phyloP scores from a whole-genome alignment of 306 rosid genomes.

The Quercus wislizeni region DNA sequence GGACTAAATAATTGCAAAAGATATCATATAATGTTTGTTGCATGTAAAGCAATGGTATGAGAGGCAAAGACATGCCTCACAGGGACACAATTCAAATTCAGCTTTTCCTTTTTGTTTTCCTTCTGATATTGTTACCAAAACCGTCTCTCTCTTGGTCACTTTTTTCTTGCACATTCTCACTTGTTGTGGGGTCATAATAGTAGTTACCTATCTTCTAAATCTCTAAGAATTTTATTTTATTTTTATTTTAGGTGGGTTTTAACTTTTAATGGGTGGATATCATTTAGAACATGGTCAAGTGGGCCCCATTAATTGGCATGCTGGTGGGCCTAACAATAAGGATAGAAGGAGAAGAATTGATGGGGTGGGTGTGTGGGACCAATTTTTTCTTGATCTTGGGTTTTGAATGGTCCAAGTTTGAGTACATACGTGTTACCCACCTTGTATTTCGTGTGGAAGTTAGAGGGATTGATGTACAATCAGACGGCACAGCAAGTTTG shows the following conservation, averaged over 20 bases:
- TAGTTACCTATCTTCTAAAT: constrained; percentile 36
- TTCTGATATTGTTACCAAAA: constrained; percentile 44
- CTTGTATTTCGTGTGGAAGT: constrained; percentile 20
- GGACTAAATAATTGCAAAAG: constrained; percentile 86
- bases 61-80: constrained; percentile 48
- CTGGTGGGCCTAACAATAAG: constrained; percentile 44
- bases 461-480: constrained; percentile 11
- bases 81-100: constrained; percentile 82
- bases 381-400: constrained; percentile 22
- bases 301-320: constrained; percentile 57
- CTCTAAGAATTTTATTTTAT: constrained; percentile 9
- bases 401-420: constrained; percentile 44
- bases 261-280: constrained; percentile 29
- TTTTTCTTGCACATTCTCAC: constrained; percentile 33
- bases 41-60: constrained; percentile 35
- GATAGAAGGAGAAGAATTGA: constrained; percentile 34
- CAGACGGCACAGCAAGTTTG: constrained; percentile 26
- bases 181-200: constrained; percentile 31
- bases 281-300: constrained; percentile 4
- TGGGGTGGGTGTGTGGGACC: constrained; percentile 54
- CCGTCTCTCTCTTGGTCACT: constrained; percentile 39
- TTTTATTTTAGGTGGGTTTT: constrained; percentile 2
- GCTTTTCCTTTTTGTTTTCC: constrained; percentile 65
- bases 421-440: constrained; percentile 26
- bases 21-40: constrained; percentile 50